Evolutionary conservation across 768 basidiomycete genomes (phyloP).

Genomic region (Suillus subaureus): DNA sequence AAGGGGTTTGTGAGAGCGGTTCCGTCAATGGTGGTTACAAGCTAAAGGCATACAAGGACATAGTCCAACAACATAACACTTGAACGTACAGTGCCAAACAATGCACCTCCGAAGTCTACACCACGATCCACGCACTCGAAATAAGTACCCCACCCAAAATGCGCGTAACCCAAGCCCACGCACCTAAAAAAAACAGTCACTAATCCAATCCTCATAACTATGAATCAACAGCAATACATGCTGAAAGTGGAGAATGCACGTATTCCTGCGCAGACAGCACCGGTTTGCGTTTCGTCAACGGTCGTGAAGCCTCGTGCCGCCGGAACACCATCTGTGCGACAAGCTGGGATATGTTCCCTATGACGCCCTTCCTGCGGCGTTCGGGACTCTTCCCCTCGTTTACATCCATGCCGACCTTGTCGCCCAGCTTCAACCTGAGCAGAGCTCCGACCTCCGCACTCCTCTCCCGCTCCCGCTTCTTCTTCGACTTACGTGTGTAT

Average conservation of each 20-base stretch:
- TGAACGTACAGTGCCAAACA: conserved; percentile 27
- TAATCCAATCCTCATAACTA: not conserved
- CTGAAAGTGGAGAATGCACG: conserved; percentile 33
- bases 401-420: conserved; percentile 23
- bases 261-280: conserved; percentile 23
- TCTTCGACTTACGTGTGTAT: conserved; percentile 36
- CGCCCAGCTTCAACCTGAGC: conserved; percentile 54
- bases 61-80: conserved; percentile 21
- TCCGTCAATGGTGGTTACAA: conserved; percentile 19
- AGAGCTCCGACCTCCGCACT: conserved; percentile 57
- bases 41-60: conserved; percentile 32
- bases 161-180: conserved; percentile 1
- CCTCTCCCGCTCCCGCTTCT: conserved; percentile 56
- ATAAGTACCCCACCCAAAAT: conserved; percentile 10
- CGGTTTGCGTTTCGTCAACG: conserved; percentile 39
- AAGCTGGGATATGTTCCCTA: conserved; percentile 41
- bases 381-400: conserved; percentile 30
- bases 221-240: conserved; percentile 17
- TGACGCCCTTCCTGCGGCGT: conserved; percentile 24
- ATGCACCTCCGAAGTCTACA: conserved; percentile 18
- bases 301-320: conserved; percentile 40
- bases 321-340: conserved; percentile 52
- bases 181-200: conserved; percentile 5
- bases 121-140: conserved; percentile 18
- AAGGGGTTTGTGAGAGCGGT: conserved; percentile 12